Conservation (phyloP, 768 basidiomycete species). For the Dioszegia hungarica region DNA sequence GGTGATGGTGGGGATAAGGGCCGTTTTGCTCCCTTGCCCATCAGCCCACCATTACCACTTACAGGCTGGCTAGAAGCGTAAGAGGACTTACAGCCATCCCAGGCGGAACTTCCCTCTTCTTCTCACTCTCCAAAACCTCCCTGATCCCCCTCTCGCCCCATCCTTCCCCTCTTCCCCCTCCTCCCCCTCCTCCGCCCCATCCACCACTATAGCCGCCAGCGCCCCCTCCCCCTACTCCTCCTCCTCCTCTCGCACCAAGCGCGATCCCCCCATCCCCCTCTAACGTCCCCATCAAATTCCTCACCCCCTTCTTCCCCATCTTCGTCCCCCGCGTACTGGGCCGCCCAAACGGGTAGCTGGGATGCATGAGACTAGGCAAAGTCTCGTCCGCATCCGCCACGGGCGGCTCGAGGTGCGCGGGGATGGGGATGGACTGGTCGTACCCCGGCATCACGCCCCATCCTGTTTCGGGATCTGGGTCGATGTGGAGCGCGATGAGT, state of each 20-base stretch:
- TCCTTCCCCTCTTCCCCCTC: slow-evolving; percentile 11
- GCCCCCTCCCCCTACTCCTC: slow-evolving; percentile 5
- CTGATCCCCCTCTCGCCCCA: slow-evolving; percentile 38
- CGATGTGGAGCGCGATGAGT: slow-evolving; percentile 25
- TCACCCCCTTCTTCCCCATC: slow-evolving; percentile 7
- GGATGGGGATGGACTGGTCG: slow-evolving; percentile 37
- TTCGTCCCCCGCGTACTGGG: slow-evolving; percentile 9
- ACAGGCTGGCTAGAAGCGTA: background rate
- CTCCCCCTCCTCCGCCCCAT: slow-evolving; percentile 2
- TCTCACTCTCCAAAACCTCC: slow-evolving; percentile 24
- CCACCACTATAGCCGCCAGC: slow-evolving; percentile 7
- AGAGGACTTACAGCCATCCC: slow-evolving; percentile 41
- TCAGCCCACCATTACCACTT: no score
- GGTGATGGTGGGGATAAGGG: slow-evolving; percentile 44
- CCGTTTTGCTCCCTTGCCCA: slow-evolving; percentile 38
- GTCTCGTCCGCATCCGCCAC: slow-evolving; percentile 38
- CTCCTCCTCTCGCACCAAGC: no score
- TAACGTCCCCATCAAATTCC: slow-evolving; percentile 34
- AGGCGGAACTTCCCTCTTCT: slow-evolving; percentile 36
- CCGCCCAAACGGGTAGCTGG: slow-evolving; percentile 38
- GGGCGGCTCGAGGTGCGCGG: slow-evolving; percentile 35
- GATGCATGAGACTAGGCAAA: slow-evolving; percentile 32
- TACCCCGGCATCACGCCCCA: slow-evolving; percentile 45
- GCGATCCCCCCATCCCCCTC: background rate
- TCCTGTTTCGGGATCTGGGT: slow-evolving; percentile 39